Percentiles rank a stretch among this genome's conserved stretches.
Evolutionary conservation across 768 basidiomycete genomes (phyloP).

Genomic region (Mycena metata): DNA sequence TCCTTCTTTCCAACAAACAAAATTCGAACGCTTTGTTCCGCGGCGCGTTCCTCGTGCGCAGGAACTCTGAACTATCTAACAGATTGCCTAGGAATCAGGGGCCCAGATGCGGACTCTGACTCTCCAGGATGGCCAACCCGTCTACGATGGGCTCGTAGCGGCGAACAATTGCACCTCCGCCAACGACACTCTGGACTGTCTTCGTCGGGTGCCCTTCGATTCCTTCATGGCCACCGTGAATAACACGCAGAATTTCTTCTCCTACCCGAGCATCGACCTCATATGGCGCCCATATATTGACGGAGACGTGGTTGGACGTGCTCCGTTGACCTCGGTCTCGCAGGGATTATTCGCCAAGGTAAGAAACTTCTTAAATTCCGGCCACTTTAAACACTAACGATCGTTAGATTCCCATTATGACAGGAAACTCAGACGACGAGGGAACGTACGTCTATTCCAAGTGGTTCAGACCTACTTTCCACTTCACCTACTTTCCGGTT

Average conservation of each 20-base stretch:
- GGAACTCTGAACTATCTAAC: too few relatives aligned
- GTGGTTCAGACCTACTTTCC: too few relatives aligned
- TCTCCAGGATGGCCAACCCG: neutral
- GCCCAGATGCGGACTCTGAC: neutral
- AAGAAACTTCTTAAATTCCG: too few relatives aligned
- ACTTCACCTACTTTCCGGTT: neutral
- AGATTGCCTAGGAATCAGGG: neutral
- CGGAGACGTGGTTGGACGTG: neutral
- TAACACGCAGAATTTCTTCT: neutral
- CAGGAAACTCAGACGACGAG: conserved; percentile 19
- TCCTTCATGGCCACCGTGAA: neutral
- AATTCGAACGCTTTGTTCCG: neutral
- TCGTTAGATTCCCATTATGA: conserved; percentile 15
- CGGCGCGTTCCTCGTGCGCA: neutral
- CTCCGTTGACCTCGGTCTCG: neutral
- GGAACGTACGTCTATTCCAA: conserved; percentile 15
- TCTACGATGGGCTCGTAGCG: neutral
- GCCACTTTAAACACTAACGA: neutral
- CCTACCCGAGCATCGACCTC: neutral
- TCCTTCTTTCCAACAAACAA: neutral
- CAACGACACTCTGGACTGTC: neutral
- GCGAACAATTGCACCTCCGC: neutral
- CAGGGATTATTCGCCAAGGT: conserved; percentile 6
- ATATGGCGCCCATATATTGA: neutral
- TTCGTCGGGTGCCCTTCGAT: neutral